Conservation (phyloP, 1,284 basidiomycete species). For the Malassezia yamatoensis region DNA sequence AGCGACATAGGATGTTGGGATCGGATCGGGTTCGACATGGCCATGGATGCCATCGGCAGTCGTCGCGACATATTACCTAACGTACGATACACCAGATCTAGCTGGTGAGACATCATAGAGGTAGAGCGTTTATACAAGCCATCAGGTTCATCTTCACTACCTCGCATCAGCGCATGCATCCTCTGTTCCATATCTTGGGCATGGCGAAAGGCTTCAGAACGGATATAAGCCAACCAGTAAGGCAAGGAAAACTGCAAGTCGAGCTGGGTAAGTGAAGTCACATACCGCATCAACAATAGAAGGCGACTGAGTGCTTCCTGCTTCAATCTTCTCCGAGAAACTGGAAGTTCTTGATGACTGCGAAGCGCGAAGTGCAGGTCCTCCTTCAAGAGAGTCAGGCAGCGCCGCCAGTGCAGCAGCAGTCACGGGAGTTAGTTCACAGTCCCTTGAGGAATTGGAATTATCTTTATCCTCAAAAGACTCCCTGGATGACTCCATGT, state of each 20-base stretch:
- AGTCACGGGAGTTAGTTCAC: not conserved
- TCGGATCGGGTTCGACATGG: not conserved
- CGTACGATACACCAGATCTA: not conserved
- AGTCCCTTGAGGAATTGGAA: not conserved
- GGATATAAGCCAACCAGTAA: constrained; percentile 13
- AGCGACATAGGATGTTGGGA: not conserved
- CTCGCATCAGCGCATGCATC: not conserved
- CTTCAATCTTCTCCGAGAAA: not conserved
- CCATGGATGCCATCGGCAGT: not conserved
- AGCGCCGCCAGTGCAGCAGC: not conserved
- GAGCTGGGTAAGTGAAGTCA: not conserved
- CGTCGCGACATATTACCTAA: not conserved
- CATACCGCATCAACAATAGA: constrained; percentile 12
- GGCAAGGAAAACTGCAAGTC: constrained; percentile 12
- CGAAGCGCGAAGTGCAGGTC: not conserved
- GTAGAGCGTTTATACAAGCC: not conserved
- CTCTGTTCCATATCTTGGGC: constrained; percentile 10
- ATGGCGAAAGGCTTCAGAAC: constrained; percentile 2
- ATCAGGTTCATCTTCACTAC: not conserved
- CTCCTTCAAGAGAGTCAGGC: not conserved
- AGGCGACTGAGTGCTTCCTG: not conserved
- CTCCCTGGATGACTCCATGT: too few species aligned
- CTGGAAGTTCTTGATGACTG: not conserved
- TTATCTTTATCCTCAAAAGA: too few species aligned
- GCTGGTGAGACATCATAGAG: not conserved